Evolutionary conservation across 2,329 filamentous ascomycete genomes (phyloP).

Genomic region (Zymoseptoria crescenta): DNA sequence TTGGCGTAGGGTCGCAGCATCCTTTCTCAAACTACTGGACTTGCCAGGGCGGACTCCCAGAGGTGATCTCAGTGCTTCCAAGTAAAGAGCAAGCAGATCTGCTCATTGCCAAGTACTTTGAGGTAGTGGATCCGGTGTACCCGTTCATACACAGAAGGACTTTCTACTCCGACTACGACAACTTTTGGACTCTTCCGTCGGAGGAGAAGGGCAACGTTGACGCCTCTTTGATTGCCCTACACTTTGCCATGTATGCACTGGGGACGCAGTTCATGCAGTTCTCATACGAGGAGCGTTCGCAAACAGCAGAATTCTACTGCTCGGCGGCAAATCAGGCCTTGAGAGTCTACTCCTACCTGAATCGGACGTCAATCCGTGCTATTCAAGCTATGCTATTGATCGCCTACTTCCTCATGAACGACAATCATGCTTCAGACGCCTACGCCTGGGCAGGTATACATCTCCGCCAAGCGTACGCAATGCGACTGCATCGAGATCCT

Average conservation of each 20-base stretch:
- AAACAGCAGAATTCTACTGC: constrained; percentile 71
- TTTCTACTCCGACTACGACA: constrained; percentile 70
- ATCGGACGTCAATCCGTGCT: constrained; percentile 62
- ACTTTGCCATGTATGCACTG: constrained; percentile 71
- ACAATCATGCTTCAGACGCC: constrained; percentile 74
- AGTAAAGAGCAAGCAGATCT: constrained; percentile 70
- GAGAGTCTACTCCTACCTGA: constrained; percentile 67
- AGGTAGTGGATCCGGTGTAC: constrained; percentile 68
- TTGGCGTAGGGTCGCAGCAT: constrained; percentile 65
- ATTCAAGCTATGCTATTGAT: constrained; percentile 78
- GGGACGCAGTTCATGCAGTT: constrained; percentile 68
- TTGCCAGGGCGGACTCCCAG: constrained; percentile 63
- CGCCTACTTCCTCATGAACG: constrained; percentile 76
- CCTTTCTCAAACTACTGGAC: constrained; percentile 83
- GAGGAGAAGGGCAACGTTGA: constrained; percentile 45
- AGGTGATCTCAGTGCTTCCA: constrained; percentile 68
- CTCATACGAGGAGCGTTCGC: constrained; percentile 55
- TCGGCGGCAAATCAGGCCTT: constrained; percentile 72
- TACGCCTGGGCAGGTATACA: constrained; percentile 75
- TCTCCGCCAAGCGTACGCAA: constrained; percentile 70
- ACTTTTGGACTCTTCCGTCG: constrained; percentile 60
- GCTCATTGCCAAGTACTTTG: constrained; percentile 48
- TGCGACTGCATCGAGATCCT: constrained; percentile 72
- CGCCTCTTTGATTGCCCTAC: constrained; percentile 61
- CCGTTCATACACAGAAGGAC: constrained; percentile 69